phyloP scores from a whole-genome alignment of 192 early-diverging fungal genomes.

The Diversispora eburnea region DNA sequence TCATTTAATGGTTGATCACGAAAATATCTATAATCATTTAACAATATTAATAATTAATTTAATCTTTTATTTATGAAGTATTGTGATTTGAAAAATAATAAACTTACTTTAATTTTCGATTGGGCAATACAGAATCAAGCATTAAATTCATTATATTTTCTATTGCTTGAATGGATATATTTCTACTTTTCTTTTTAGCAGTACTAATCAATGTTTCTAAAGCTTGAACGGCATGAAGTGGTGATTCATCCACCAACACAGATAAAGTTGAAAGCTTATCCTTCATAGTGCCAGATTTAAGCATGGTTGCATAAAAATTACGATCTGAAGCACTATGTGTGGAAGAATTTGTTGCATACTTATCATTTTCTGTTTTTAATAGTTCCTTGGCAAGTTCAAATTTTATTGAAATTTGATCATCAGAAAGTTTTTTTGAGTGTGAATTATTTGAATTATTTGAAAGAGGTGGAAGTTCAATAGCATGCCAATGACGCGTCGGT shows the following conservation, averaged over 20 bases:
- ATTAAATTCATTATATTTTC: slow-evolving; percentile 89
- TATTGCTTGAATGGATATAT: slow-evolving; percentile 82
- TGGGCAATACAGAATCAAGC: slow-evolving; percentile 72
- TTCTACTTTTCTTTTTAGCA: slow-evolving; percentile 86
- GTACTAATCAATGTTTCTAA: slow-evolving; percentile 77
- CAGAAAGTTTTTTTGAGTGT: background rate
- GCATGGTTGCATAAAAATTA: slow-evolving; percentile 81
- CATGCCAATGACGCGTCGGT: slow-evolving; percentile 11
- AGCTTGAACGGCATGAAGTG: slow-evolving; percentile 72
- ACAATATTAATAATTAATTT: background rate
- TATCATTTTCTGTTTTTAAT: slow-evolving; percentile 61
- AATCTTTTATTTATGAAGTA: background rate
- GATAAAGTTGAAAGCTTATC: slow-evolving; percentile 94
- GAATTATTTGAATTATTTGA: slow-evolving; percentile 2
- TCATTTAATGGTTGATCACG: slow-evolving; percentile 78
- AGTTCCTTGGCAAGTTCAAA: slow-evolving; percentile 32
- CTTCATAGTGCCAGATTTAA: slow-evolving; percentile 87
- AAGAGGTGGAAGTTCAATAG: background rate
- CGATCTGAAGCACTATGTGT: slow-evolving; percentile 71
- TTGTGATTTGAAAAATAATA: background rate
- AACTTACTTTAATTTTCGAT: slow-evolving; percentile 73
- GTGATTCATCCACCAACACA: slow-evolving; percentile 87
- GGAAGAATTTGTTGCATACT: slow-evolving; percentile 50
- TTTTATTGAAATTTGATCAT: background rate
- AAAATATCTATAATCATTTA: slow-evolving; percentile 61